Evolutionary conservation across 257 asterid genomes (phyloP).

Genomic region (Capsicum chinense): DNA sequence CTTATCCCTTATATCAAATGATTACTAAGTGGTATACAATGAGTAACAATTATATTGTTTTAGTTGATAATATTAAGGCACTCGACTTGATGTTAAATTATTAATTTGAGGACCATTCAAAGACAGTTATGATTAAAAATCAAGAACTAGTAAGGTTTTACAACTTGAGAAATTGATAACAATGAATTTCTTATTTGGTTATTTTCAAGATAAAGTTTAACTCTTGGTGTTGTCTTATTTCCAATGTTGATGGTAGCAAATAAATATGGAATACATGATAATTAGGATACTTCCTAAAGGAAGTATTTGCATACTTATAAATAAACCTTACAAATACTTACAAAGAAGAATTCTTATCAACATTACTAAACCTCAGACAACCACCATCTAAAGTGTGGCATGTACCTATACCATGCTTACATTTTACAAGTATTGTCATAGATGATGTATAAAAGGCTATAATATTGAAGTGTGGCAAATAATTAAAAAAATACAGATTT

Average conservation of each 20-base stretch:
- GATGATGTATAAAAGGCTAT: no score
- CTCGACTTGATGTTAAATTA: not conserved
- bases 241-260: not conserved
- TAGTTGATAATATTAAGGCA: not conserved
- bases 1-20: no score
- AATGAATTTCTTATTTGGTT: not conserved
- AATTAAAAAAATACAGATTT: no score
- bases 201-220: not conserved
- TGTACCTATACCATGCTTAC: no score
- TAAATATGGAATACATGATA: not conserved
- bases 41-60: not conserved
- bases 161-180: no score
- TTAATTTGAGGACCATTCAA: not conserved
- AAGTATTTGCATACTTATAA: not conserved
- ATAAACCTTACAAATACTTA: no score
- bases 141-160: slow-evolving; percentile 1
- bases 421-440: no score
- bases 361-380: no score
- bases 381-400: no score
- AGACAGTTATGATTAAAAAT: not conserved
- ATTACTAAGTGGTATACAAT: not conserved
- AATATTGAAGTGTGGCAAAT: no score
- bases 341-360: no score
- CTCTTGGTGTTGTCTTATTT: not conserved
- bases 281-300: not conserved